Evolutionary conservation across 148 eudicot genomes (phyloP), one percentile per base, ranked within the genome.

Genomic region (Drosera capensis): DNA sequence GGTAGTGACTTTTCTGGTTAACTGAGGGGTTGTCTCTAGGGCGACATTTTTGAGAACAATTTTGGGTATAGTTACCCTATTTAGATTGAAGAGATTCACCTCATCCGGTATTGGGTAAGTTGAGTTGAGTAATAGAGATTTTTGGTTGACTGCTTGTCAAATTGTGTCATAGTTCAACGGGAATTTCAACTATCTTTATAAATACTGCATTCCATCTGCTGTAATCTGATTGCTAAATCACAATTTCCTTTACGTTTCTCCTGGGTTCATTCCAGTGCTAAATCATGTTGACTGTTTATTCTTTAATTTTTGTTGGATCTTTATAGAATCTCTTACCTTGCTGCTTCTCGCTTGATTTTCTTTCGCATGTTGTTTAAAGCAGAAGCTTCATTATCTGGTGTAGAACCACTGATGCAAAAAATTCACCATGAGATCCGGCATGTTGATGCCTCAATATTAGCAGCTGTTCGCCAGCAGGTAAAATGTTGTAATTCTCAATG

Each of bases 401-500:
- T 90, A 55, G 99, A 90, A 59, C 99, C 99, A 43, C 82, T 90
- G 39, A 85, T 90, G 95, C 95, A 84, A 66, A 84, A 81, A 56
- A 73, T 90, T 68, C 99, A 81, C 20, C 63, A 73, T 52, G 99
- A 90, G 66, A 78, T 90, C 43, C 72, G 93, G 34, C 78, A 77
- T 20, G 95, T 90, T 25, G 99, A 90, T 81, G 93, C 78, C 49
- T 86, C 81, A 45, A 90, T 90, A 50, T 65, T 90, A 41, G 61
- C 93, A 31, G 99, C 95, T 68, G 95, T 90, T 49, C 87, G 95
- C 21, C 99, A 80, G 60, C 99, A 90, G 92, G 97, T 88, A 57
- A 59, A 56, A 45, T 48, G 45, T 39, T 54, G 20, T 45, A 25
- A 35, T 17, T 43, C 5, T 37, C 18, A 21, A 30, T 8, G 49